A percentile compares a stretch with the other conserved stretches of the same genome.
These are phyloP conservation scores for Phytophthora foliorum DNA, from an alignment of 352 stramenopile species.

Conservation along the genomic window DNA sequence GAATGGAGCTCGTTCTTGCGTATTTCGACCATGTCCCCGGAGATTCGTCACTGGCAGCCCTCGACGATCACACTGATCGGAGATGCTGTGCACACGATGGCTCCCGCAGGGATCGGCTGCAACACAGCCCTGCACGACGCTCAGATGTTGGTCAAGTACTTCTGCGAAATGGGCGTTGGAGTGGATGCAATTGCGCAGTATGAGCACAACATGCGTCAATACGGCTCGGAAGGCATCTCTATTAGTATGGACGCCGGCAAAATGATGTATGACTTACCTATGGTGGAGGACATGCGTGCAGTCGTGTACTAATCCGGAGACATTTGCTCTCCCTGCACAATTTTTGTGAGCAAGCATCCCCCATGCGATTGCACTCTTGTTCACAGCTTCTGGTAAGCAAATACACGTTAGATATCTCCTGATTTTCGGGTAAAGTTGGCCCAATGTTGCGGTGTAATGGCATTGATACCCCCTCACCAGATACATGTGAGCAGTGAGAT, in stretches of 20 bases:
- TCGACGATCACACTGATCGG: constrained; percentile 63
- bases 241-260: constrained; percentile 55
- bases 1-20: constrained; percentile 70
- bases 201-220: constrained; percentile 63
- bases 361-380: too few relatives aligned
- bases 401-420: constrained; percentile 1
- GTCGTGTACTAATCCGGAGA: constrained; percentile 39
- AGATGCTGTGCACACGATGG: constrained; percentile 74
- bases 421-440: background rate
- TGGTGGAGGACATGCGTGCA: constrained; percentile 53
- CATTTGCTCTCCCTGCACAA: background rate
- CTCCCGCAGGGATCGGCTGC: constrained; percentile 60
- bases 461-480: too few relatives aligned
- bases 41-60: constrained; percentile 56
- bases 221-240: constrained; percentile 50
- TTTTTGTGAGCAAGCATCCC: background rate
- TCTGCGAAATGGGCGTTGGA: constrained; percentile 52
- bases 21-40: constrained; percentile 68
- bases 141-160: constrained; percentile 54
- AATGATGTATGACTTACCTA: constrained; percentile 59
- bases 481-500: too few relatives aligned
- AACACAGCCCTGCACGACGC: constrained; percentile 69
- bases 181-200: constrained; percentile 61
- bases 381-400: too few relatives aligned
- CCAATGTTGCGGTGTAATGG: background rate